A percentile compares a stretch with the other conserved stretches of the same genome.
Evolutionary conservation across 139 green algal species (phyloP).

Genomic region (Chlamydomonas sp.): DNA sequence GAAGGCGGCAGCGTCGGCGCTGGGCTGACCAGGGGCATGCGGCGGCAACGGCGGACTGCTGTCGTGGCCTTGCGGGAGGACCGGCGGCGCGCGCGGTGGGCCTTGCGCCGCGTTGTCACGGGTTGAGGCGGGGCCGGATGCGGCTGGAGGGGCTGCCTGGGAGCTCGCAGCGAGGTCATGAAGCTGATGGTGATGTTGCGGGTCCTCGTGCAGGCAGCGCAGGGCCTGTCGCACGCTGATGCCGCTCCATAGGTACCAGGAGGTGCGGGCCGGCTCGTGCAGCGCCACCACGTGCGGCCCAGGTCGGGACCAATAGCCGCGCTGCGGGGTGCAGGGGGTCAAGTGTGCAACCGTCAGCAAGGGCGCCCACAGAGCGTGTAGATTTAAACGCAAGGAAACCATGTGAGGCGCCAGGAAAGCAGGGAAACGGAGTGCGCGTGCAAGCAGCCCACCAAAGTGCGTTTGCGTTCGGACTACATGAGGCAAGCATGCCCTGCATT

Average conservation of each 20-base stretch:
- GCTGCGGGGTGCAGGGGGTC: not conserved
- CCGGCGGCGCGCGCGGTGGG: too few relatives aligned
- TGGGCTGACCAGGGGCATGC: not conserved
- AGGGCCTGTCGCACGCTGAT: conserved; percentile 1
- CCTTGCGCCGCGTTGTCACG: not conserved
- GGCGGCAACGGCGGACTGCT: not conserved
- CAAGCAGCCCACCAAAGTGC: not conserved
- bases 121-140: too few relatives aligned
- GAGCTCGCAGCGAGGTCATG: not conserved
- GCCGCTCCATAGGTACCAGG: not conserved
- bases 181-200: not conserved
- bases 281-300: not conserved
- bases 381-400: too few relatives aligned
- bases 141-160: too few relatives aligned
- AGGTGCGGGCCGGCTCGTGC: conserved; percentile 9
- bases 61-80: too few relatives aligned
- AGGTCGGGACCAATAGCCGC: conserved; percentile 18
- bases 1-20: too few relatives aligned
- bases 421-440: not conserved
- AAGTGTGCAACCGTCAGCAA: not conserved
- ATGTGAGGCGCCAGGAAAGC: not conserved
- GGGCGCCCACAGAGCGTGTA: not conserved
- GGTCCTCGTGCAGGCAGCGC: not conserved
- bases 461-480: too few relatives aligned
- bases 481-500: too few relatives aligned